phyloP scores from a whole-genome alignment of 2,329 filamentous ascomycete genomes.

The Fusarium setosum region DNA sequence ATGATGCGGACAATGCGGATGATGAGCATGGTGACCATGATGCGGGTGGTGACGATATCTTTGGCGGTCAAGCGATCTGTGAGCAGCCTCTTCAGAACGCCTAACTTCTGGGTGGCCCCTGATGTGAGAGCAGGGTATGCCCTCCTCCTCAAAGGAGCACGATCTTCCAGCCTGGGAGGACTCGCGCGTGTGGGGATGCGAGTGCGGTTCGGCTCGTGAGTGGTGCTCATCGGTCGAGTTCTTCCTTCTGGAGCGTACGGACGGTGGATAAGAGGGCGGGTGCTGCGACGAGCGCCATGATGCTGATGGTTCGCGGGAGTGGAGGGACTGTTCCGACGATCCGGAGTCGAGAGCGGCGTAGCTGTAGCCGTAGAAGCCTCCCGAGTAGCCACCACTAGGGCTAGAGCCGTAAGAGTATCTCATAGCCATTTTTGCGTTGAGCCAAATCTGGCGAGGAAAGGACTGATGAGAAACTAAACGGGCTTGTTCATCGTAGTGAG shows the following conservation, averaged over 20 bases:
- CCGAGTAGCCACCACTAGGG: neutral
- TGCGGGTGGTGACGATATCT: neutral
- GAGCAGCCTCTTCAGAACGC: neutral
- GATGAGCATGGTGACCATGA: neutral
- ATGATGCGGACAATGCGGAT: neutral
- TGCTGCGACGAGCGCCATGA: constrained; percentile 2
- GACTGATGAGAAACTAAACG: neutral
- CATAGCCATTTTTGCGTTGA: neutral
- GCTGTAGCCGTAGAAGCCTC: neutral
- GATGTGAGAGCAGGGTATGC: neutral
- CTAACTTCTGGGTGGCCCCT: neutral
- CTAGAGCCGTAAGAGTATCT: neutral
- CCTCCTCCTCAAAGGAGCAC: constrained; percentile 20
- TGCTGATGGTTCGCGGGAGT: neutral
- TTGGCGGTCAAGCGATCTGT: constrained; percentile 5
- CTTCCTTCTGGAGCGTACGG: neutral
- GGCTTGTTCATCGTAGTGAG: neutral
- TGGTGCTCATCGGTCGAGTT: constrained; percentile 17
- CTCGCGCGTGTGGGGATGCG: constrained; percentile 14
- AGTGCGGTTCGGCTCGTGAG: neutral
- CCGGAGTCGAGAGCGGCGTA: neutral
- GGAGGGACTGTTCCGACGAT: neutral
- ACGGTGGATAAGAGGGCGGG: neutral
- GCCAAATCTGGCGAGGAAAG: neutral
- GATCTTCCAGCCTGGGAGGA: constrained; percentile 20